These are phyloP conservation scores for Coccomyxa subellipsoidea DNA, from an alignment of 163 green algal genomes.

Conservation along the genomic window DNA sequence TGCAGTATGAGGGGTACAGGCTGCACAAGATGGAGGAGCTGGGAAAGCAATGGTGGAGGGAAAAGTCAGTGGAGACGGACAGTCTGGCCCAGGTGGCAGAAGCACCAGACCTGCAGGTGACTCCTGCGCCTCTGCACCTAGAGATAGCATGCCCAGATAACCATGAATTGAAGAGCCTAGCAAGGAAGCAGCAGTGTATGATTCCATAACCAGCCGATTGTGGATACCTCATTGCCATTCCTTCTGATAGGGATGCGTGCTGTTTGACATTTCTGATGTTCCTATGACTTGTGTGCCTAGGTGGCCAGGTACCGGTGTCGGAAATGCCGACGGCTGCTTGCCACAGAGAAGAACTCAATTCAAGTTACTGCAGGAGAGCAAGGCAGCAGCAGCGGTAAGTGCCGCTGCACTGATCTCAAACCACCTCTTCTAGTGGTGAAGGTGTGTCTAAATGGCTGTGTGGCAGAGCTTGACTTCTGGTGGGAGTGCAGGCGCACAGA, in stretches of 20 bases:
- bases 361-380: conserved; percentile 42
- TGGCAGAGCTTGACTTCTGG: neutral
- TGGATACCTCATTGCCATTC: neutral
- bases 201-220: neutral
- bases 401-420: neutral
- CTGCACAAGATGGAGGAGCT: conserved; percentile 28
- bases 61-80: conserved; percentile 1
- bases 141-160: neutral
- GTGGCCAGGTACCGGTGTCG: conserved; percentile 68
- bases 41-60: conserved; percentile 12
- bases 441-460: no score
- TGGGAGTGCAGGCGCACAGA: neutral
- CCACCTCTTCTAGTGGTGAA: no score
- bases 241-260: neutral
- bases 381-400: conserved; percentile 35
- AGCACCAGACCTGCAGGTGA: neutral
- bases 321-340: conserved; percentile 69
- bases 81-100: neutral
- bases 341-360: conserved; percentile 56
- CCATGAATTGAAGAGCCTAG: neutral
- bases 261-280: neutral
- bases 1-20: neutral
- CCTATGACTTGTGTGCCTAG: conserved; percentile 6
- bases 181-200: neutral
- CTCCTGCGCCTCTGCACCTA: neutral